Evolutionary conservation across 2,329 filamentous ascomycete genomes (phyloP).

Genomic region (Cadophora malorum): DNA sequence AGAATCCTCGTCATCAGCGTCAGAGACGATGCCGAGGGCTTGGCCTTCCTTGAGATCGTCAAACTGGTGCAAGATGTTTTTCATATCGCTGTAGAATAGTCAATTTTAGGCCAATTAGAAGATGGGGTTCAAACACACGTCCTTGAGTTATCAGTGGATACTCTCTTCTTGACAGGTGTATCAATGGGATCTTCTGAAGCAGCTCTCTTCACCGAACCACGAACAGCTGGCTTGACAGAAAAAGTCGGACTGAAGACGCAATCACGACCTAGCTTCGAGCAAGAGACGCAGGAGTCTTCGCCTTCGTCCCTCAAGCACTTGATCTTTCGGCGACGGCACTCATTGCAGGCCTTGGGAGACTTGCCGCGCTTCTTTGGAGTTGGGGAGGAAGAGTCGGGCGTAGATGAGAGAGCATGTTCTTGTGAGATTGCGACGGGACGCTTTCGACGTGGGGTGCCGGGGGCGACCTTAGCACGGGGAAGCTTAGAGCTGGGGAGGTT

Average conservation of each 20-base stretch:
- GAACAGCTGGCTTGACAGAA: not conserved
- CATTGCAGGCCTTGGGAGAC: constrained; percentile 5
- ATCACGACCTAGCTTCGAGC: not conserved
- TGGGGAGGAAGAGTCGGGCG: not conserved
- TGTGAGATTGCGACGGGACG: not conserved
- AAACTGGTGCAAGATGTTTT: constrained; percentile 2
- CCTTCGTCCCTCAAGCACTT: constrained; percentile 9
- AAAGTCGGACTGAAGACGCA: constrained; percentile 5
- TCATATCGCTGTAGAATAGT: not conserved
- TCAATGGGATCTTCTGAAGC: not conserved
- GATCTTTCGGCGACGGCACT: constrained; percentile 13
- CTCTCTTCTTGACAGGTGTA: not conserved
- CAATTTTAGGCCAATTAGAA: not conserved
- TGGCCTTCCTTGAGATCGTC: constrained; percentile 7
- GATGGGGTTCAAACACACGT: not conserved
- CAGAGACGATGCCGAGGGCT: constrained; percentile 1
- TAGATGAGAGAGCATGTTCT: not conserved
- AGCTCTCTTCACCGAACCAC: not conserved
- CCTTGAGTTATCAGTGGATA: not conserved
- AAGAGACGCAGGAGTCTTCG: not conserved
- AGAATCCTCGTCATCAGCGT: constrained; percentile 8
- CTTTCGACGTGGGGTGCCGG: constrained; percentile 1
- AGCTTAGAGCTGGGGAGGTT: not conserved
- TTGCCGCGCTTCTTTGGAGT: constrained; percentile 7
- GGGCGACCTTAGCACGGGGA: not conserved